These are phyloP conservation scores for Dalbergia oliveri DNA, from an alignment of 306 rosid species.

Conservation along the genomic window DNA sequence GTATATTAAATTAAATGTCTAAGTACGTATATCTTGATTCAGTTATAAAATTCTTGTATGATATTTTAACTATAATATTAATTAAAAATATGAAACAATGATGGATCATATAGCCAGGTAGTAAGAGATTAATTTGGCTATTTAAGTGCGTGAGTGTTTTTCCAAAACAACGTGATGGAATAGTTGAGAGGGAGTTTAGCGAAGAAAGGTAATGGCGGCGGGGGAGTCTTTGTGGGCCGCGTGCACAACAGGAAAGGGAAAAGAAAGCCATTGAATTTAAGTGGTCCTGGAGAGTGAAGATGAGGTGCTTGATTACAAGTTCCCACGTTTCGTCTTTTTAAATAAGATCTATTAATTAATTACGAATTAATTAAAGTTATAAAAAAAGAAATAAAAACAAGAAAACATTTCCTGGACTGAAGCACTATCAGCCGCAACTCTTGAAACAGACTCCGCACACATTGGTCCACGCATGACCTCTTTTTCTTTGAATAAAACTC, in stretches of 20 bases:
- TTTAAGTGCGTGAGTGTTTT: neutral
- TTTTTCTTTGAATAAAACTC: neutral
- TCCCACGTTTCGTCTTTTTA: conserved; percentile 53
- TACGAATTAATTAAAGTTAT: neutral
- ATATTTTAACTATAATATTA: too few relatives aligned
- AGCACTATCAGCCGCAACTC: conserved; percentile 76
- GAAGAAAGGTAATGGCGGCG: conserved; percentile 67
- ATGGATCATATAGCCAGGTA: neutral
- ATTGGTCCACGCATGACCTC: conserved; percentile 25
- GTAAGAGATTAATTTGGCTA: neutral
- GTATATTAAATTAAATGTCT: too few relatives aligned
- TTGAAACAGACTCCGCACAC: conserved; percentile 48
- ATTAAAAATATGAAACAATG: neutral
- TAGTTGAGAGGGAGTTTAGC: conserved; percentile 25
- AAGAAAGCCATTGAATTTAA: conserved; percentile 44
- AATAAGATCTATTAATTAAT: neutral
- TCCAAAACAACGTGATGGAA: conserved; percentile 55
- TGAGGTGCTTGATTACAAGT: conserved; percentile 37
- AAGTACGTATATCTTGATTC: too few relatives aligned
- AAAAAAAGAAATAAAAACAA: neutral
- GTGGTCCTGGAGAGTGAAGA: conserved; percentile 53
- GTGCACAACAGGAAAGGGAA: conserved; percentile 45
- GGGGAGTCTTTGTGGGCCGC: conserved; percentile 71
- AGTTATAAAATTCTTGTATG: too few relatives aligned
- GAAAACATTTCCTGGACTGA: conserved; percentile 46